Evolutionary conservation across 2,329 filamentous ascomycete genomes (phyloP).

Genomic region (Mariannaea sp.): DNA sequence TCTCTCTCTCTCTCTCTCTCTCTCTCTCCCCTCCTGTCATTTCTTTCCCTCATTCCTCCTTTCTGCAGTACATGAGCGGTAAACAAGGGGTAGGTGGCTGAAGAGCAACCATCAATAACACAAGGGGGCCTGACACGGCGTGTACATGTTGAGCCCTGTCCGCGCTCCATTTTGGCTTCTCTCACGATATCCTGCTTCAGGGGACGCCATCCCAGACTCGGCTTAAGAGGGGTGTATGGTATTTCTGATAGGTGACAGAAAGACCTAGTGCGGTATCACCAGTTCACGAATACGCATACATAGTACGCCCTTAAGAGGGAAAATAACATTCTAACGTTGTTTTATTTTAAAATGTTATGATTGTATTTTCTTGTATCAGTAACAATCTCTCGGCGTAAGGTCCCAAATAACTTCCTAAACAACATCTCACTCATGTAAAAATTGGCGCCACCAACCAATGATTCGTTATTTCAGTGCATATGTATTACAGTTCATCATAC

Average conservation of each 20-base stretch:
- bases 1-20: not conserved
- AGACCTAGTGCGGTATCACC: slow-evolving; percentile 1
- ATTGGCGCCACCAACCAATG: not conserved
- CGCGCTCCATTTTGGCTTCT: slow-evolving; percentile 4
- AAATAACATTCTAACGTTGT: no score
- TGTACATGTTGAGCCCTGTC: slow-evolving; percentile 14
- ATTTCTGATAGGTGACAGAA: slow-evolving; percentile 5
- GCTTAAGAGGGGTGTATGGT: not conserved
- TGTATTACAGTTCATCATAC: slow-evolving; percentile 6
- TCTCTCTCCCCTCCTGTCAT: not conserved
- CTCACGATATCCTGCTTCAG: slow-evolving; percentile 6
- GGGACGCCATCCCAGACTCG: not conserved
- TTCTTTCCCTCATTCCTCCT: no score
- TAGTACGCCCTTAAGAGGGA: no score
- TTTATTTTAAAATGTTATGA: no score
- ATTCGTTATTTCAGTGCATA: not conserved
- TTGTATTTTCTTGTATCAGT: not conserved
- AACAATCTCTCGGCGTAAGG: slow-evolving; percentile 3
- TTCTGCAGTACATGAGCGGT: no score
- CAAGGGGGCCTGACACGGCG: slow-evolving; percentile 24
- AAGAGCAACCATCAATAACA: slow-evolving; percentile 11
- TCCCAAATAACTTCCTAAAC: not conserved
- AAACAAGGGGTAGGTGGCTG: no score
- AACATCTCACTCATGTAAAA: not conserved
- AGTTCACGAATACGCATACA: not conserved